Conservation (phyloP, 108 stramenopile genomes). For the Nitzschia sp. region DNA sequence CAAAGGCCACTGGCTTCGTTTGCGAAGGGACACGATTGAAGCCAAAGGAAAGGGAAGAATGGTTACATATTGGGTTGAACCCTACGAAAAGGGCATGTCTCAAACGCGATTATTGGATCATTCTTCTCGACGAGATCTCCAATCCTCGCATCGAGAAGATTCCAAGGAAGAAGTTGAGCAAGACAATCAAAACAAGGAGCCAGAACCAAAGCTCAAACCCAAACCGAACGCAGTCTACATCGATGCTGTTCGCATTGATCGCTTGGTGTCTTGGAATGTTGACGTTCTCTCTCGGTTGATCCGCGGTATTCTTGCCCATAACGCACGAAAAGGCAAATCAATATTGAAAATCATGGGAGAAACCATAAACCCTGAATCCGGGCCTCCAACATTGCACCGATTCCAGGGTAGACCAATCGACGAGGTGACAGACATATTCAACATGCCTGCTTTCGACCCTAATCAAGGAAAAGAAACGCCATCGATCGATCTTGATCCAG, state of each 20-base stretch:
- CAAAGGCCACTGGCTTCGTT: constrained; percentile 12
- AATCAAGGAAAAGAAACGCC: constrained; percentile 1
- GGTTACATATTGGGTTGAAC: constrained; percentile 35
- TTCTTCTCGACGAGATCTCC: too few relatives aligned
- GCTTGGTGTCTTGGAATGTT: constrained; percentile 32
- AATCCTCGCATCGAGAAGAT: too few relatives aligned
- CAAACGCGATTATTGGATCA: too few relatives aligned
- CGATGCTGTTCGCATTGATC: background rate
- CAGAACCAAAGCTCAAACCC: too few relatives aligned
- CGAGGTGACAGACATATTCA: constrained; percentile 22
- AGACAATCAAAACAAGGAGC: too few relatives aligned
- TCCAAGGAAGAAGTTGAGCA: too few relatives aligned
- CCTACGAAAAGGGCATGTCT: too few relatives aligned
- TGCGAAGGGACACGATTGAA: background rate
- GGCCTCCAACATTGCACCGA: background rate
- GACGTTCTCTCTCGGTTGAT: constrained; percentile 19
- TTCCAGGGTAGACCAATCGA: constrained; percentile 2
- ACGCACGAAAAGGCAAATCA: background rate
- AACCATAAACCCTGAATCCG: background rate
- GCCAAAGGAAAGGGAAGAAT: constrained; percentile 47
- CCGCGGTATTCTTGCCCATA: constrained; percentile 11
- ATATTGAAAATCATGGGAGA: background rate
- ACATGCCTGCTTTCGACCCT: constrained; percentile 9
- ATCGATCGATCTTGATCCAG: constrained; percentile 1
- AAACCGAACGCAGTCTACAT: too few relatives aligned